Evolutionary conservation across 345 rosid genomes (phyloP).

Genomic region (Rhodamnia argentea): DNA sequence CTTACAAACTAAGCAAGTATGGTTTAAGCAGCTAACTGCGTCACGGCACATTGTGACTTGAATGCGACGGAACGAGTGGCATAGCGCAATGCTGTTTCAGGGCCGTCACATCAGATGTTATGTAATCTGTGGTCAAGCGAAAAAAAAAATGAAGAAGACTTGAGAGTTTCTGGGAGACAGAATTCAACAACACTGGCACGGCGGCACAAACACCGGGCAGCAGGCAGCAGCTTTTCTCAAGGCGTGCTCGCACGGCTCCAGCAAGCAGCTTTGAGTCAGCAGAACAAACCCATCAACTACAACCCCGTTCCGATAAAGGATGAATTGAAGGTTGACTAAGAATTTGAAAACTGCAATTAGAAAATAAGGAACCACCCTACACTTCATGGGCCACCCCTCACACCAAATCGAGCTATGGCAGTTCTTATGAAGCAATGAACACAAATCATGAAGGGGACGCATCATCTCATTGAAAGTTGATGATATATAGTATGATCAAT

Average conservation of each 20-base stretch:
- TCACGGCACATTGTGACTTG: not conserved
- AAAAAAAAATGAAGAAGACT: not conserved
- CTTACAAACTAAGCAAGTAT: not conserved
- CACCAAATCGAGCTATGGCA: fast-evolving
- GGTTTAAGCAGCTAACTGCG: not conserved
- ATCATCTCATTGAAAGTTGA: not conserved
- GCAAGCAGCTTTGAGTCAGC: not conserved
- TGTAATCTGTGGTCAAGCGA: not conserved
- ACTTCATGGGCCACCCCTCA: not conserved
- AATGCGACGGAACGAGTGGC: not conserved
- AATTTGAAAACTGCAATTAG: not conserved
- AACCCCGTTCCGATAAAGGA: not conserved
- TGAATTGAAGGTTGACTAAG: not conserved
- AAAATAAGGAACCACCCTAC: not conserved
- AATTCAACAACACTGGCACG: not conserved
- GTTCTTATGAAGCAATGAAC: not conserved
- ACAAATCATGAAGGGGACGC: not conserved
- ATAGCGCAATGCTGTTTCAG: not conserved
- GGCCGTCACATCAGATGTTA: not conserved
- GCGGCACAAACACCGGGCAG: not conserved
- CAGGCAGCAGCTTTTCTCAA: no score
- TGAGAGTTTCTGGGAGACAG: not conserved
- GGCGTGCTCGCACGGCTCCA: not conserved
- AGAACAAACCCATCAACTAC: not conserved
- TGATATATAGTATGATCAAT: not conserved